Evolutionary conservation across 2,329 filamentous ascomycete species (phyloP).

Genomic region (Pestalotiopsis sp.): DNA sequence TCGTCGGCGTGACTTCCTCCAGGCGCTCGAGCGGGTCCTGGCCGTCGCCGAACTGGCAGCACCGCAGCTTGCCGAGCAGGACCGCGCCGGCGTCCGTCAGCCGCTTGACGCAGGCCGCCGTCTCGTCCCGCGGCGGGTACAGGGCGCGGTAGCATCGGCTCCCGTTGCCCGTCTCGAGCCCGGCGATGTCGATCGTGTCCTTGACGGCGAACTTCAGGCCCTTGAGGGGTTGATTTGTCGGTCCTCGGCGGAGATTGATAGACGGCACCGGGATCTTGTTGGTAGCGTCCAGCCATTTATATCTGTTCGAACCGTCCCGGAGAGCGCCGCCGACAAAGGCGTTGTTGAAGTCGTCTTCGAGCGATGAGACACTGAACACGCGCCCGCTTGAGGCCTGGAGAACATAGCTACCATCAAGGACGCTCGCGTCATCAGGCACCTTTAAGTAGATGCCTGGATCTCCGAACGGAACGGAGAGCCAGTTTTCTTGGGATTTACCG

Average conservation of each 20-base stretch:
- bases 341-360: conserved; percentile 16
- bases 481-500: too few species aligned
- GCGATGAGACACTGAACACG: conserved; percentile 12
- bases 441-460: conserved; percentile 14
- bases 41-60: conserved; percentile 19
- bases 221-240: conserved; percentile 6
- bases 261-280: conserved; percentile 20
- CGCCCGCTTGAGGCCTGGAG: conserved; percentile 12
- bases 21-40: conserved; percentile 20
- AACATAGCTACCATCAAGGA: conserved; percentile 15
- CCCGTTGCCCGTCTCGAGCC: conserved; percentile 18
- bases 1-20: conserved; percentile 20
- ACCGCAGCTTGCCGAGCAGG: conserved; percentile 22
- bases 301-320: conserved; percentile 5
- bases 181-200: conserved; percentile 19
- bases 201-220: conserved; percentile 23
- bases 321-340: conserved; percentile 17
- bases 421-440: not conserved
- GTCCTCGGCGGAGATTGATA: conserved; percentile 8
- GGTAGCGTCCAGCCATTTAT: conserved; percentile 15
- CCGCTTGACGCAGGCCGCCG: conserved; percentile 13
- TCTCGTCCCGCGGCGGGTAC: conserved; percentile 10
- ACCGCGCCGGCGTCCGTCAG: conserved; percentile 20
- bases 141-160: conserved; percentile 17
- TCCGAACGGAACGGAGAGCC: too few species aligned